phyloP scores from a whole-genome alignment of 2,329 filamentous ascomycete genomes.

The Calonectria pseudoreteaudii region DNA sequence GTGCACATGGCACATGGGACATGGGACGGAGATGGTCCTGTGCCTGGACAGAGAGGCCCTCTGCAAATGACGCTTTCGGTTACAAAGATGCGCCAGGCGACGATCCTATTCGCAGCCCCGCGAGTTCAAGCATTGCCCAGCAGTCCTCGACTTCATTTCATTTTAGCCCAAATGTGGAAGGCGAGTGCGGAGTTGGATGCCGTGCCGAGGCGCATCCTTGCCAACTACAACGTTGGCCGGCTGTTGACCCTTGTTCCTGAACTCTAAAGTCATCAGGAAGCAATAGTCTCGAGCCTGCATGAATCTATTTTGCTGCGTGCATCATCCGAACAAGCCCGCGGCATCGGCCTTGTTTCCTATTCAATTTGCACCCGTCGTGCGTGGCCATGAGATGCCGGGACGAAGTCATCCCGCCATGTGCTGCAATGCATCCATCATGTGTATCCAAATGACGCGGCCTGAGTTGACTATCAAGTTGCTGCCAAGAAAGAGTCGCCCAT shows the following conservation, averaged over 20 bases:
- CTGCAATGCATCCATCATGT: background rate
- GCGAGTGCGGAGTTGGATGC: background rate
- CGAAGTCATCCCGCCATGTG: background rate
- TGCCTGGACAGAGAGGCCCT: background rate
- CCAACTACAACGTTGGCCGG: background rate
- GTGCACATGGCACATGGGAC: background rate
- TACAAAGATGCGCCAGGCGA: background rate
- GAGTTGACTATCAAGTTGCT: background rate
- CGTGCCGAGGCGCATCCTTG: background rate
- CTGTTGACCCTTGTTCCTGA: background rate
- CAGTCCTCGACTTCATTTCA: background rate
- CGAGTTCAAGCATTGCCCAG: background rate
- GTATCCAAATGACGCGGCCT: background rate
- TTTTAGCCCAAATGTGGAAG: slow-evolving; percentile 7
- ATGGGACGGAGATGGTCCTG: background rate
- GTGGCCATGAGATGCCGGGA: background rate
- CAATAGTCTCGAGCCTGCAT: background rate
- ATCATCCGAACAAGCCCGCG: slow-evolving; percentile 1
- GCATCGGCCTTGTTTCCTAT: background rate
- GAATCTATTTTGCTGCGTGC: background rate
- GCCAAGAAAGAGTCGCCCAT: background rate
- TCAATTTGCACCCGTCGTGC: background rate
- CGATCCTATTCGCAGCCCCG: background rate
- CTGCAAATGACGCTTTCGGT: background rate
- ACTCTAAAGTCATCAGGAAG: background rate